These are phyloP conservation scores for Metarhizium anisopliae DNA, from an alignment of 2,329 filamentous ascomycete genomes.

Conservation along the genomic window DNA sequence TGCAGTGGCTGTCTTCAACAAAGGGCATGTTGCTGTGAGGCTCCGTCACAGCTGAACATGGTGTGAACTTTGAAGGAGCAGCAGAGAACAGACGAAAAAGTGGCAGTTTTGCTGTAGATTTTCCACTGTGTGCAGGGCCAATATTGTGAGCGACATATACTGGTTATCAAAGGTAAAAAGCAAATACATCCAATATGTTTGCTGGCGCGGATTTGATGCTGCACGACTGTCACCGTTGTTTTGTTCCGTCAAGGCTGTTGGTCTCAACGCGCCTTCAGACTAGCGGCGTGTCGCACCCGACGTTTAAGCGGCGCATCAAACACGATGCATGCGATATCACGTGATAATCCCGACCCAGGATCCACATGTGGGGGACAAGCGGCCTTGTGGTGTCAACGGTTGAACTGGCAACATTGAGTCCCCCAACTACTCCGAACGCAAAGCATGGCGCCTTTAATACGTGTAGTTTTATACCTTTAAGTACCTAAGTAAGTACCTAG, in stretches of 20 bases:
- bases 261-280: background rate
- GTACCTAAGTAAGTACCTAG: too few species aligned
- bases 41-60: background rate
- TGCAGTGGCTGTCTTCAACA: conserved; percentile 11
- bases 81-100: too few species aligned
- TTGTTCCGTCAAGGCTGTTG: background rate
- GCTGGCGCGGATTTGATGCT: background rate
- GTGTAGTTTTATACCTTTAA: too few species aligned
- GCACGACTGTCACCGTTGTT: background rate
- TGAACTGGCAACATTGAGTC: too few species aligned
- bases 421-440: too few species aligned
- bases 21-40: conserved; percentile 16
- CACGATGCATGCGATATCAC: background rate
- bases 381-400: too few species aligned
- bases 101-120: background rate
- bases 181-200: background rate
- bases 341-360: background rate
- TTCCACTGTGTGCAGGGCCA: background rate
- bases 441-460: too few species aligned
- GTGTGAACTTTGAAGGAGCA: background rate
- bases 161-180: background rate
- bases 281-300: conserved; percentile 9
- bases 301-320: conserved; percentile 9
- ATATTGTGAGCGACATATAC: background rate
- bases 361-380: too few species aligned